These are phyloP conservation scores for Protomyces lactucae-debilis DNA, from an alignment of 1,139 yeast species.

Conservation along the genomic window DNA sequence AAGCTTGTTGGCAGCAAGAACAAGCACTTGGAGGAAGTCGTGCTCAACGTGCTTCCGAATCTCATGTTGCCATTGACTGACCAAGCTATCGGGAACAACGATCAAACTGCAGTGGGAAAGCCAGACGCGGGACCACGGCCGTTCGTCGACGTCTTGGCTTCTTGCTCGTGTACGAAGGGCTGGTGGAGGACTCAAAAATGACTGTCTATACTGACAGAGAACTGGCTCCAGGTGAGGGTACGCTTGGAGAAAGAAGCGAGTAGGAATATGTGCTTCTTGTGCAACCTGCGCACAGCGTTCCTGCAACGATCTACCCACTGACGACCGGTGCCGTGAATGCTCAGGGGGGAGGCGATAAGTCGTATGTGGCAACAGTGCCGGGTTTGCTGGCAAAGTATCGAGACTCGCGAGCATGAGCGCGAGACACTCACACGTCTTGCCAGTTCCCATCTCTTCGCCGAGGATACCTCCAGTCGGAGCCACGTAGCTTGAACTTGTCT, in stretches of 20 bases:
- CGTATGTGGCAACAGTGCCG: slow-evolving; percentile 37
- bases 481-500: slow-evolving; percentile 44
- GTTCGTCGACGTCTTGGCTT: background rate
- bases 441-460: slow-evolving; percentile 75
- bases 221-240: background rate
- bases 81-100: slow-evolving; percentile 61
- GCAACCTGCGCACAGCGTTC: background rate
- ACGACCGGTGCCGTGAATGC: no score
- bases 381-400: slow-evolving; percentile 41
- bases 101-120: slow-evolving; percentile 50
- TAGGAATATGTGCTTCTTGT: background rate
- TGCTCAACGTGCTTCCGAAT: slow-evolving; percentile 51
- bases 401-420: slow-evolving; percentile 56
- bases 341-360: no score
- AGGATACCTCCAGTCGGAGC: slow-evolving; percentile 63
- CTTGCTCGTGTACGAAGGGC: background rate
- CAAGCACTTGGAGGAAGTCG: slow-evolving; percentile 42
- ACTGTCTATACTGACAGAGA: background rate
- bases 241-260: background rate
- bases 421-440: slow-evolving; percentile 63
- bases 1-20: slow-evolving; percentile 32
- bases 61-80: slow-evolving; percentile 62
- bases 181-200: background rate
- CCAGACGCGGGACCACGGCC: slow-evolving; percentile 25
- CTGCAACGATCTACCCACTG: background rate